These are phyloP conservation scores for Globisporangium ultimum DNA, from an alignment of 352 stramenopile genomes.

Conservation along the genomic window DNA sequence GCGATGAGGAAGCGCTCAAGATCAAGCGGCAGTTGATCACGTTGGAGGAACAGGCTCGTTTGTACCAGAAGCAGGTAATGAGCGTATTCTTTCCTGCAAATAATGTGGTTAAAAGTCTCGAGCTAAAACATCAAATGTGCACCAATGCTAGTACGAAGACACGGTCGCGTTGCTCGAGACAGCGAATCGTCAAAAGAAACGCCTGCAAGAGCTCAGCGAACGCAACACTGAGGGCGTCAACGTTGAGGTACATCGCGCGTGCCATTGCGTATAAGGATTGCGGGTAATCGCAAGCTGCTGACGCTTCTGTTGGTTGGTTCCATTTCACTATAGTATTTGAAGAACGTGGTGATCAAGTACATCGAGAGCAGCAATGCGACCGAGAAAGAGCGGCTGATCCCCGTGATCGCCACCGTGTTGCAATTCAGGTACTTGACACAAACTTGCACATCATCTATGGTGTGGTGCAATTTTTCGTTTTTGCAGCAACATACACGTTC, in stretches of 20 bases:
- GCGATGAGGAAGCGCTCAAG: constrained; percentile 35
- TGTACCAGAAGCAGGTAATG: constrained; percentile 48
- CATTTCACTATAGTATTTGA: constrained; percentile 59
- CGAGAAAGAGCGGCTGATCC: constrained; percentile 77
- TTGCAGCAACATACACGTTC: background rate
- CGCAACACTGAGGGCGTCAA: constrained; percentile 45
- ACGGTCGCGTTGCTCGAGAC: constrained; percentile 44
- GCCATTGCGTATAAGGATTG: too few species aligned
- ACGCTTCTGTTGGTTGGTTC: background rate
- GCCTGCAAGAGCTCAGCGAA: constrained; percentile 42
- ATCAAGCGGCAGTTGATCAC: constrained; percentile 43
- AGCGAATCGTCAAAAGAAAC: constrained; percentile 53
- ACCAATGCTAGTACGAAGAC: constrained; percentile 45
- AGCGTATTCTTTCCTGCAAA: background rate
- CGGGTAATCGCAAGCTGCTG: background rate
- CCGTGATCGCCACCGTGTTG: constrained; percentile 71
- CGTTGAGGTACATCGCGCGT: too few species aligned
- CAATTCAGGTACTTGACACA: constrained; percentile 41
- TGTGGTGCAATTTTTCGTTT: background rate
- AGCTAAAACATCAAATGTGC: background rate
- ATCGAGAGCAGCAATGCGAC: constrained; percentile 67
- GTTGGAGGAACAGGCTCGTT: constrained; percentile 36
- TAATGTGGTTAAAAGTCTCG: too few species aligned
- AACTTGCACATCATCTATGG: background rate
- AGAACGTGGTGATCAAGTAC: constrained; percentile 87